Conservation (phyloP, 768 basidiomycete species). For the Leccinum aurantiacum region DNA sequence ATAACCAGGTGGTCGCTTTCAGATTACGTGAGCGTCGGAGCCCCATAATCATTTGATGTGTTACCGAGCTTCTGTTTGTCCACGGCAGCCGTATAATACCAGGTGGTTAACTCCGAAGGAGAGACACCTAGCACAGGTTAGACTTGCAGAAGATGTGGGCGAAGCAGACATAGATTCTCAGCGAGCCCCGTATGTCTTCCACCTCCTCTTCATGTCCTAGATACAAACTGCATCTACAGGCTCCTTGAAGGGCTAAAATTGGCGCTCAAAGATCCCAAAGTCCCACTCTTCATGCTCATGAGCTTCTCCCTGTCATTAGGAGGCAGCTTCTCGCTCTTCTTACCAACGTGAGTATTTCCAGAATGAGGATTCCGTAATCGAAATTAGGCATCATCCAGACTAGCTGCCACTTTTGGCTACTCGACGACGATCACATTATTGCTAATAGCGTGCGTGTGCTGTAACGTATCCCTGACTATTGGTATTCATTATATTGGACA, state of each 20-base stretch:
- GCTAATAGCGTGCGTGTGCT: conserved; percentile 50
- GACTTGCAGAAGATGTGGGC: conserved; percentile 52
- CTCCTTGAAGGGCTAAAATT: conserved; percentile 8
- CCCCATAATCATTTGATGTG: neutral
- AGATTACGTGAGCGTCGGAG: conserved; percentile 48
- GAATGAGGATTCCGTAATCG: neutral
- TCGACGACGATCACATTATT: conserved; percentile 55
- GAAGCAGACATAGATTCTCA: conserved; percentile 45
- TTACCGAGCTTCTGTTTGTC: neutral
- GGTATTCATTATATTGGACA: conserved; percentile 20
- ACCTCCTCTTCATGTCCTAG: neutral
- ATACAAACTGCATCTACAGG: conserved; percentile 5
- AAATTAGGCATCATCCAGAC: conserved; percentile 33
- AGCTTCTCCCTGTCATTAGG: conserved; percentile 52
- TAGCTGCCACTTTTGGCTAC: conserved; percentile 38
- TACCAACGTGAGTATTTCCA: conserved; percentile 25
- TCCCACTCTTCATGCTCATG: conserved; percentile 53
- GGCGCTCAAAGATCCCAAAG: neutral
- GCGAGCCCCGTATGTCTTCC: conserved; percentile 51
- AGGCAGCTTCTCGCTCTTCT: conserved; percentile 62
- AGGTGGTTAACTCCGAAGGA: conserved; percentile 53
- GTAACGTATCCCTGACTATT: neutral
- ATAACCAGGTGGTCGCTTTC: conserved; percentile 52
- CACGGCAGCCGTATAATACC: conserved; percentile 56
- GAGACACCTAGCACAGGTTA: conserved; percentile 57